Percentiles rank a stretch among this genome's conserved stretches.
Evolutionary conservation across 192 early-diverging fungal species (phyloP).

Genomic region (Rhizophagus clarus): DNA sequence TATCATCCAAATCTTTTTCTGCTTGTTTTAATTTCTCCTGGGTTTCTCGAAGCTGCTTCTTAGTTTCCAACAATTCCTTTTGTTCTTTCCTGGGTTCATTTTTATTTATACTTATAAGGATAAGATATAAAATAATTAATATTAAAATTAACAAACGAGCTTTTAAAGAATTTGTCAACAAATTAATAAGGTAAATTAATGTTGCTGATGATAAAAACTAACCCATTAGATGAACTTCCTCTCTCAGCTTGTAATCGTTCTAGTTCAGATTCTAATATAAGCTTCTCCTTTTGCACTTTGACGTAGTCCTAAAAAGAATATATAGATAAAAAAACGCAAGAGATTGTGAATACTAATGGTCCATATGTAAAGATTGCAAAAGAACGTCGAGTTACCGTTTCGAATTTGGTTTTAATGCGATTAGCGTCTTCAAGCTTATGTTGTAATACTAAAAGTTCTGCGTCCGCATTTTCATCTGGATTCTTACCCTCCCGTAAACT

Average conservation of each 20-base stretch:
- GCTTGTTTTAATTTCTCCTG: constrained; percentile 37
- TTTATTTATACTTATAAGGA: neutral
- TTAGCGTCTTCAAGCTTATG: constrained; percentile 64
- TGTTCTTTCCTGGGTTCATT: constrained; percentile 28
- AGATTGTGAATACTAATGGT: neutral
- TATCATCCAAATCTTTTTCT: constrained; percentile 40
- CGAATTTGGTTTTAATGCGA: constrained; percentile 58
- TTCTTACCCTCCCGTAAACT: constrained; percentile 33
- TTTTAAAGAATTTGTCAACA: neutral
- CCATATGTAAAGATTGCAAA: neutral
- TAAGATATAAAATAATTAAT: neutral
- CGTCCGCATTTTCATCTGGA: constrained; percentile 33
- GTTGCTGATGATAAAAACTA: constrained; percentile 20
- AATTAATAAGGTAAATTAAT: neutral
- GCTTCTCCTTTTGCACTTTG: constrained; percentile 52
- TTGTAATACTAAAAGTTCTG: constrained; percentile 50
- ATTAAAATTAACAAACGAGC: neutral
- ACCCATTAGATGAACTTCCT: constrained; percentile 35
- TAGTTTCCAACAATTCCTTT: constrained; percentile 38
- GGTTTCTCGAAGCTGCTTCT: constrained; percentile 35
- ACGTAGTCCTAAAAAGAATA: constrained; percentile 52
- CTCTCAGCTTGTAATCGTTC: constrained; percentile 31
- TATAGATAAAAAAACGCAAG: neutral
- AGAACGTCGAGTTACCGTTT: constrained; percentile 33
- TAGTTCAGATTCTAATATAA: constrained; percentile 45